Conservation (phyloP, 2,329 filamentous ascomycete species). For the Stachybotrys chlorohalonatus region DNA sequence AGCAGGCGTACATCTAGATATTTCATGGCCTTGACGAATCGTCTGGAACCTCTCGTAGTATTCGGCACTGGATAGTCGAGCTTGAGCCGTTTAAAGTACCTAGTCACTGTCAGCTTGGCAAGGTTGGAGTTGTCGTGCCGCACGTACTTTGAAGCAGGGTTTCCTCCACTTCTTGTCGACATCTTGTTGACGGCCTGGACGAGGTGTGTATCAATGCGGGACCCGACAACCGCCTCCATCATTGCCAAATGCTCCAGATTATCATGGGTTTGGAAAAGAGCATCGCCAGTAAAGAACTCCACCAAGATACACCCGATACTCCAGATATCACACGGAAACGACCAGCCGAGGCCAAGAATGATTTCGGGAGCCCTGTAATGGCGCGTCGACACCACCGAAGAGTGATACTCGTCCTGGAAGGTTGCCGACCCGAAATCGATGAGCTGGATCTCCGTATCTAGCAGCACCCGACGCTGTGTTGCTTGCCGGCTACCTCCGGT, state of each 20-base stretch:
- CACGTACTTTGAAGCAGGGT: constrained; percentile 55
- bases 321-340: constrained; percentile 65
- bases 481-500: constrained; percentile 50
- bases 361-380: constrained; percentile 65
- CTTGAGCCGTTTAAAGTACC: constrained; percentile 57
- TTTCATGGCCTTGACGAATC: constrained; percentile 68
- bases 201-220: constrained; percentile 48
- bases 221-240: constrained; percentile 61
- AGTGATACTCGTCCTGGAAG: constrained; percentile 66
- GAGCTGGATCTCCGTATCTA: constrained; percentile 60
- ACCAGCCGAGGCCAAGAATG: constrained; percentile 62
- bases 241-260: constrained; percentile 67
- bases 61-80: constrained; percentile 57
- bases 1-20: constrained; percentile 44
- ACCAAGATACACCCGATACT: constrained; percentile 66
- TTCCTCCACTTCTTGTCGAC: constrained; percentile 45
- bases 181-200: constrained; percentile 41
- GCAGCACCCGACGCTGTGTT: constrained; percentile 52
- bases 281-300: constrained; percentile 64
- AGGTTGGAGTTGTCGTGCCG: constrained; percentile 6
- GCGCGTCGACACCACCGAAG: constrained; percentile 60
- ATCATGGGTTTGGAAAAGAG: constrained; percentile 63
- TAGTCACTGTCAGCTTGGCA: constrained; percentile 20
- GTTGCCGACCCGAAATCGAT: constrained; percentile 67
- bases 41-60: constrained; percentile 53